These are phyloP conservation scores for Friedmanniomyces simplex DNA, from an alignment of 495 filamentous ascomycete species.

Conservation along the genomic window DNA sequence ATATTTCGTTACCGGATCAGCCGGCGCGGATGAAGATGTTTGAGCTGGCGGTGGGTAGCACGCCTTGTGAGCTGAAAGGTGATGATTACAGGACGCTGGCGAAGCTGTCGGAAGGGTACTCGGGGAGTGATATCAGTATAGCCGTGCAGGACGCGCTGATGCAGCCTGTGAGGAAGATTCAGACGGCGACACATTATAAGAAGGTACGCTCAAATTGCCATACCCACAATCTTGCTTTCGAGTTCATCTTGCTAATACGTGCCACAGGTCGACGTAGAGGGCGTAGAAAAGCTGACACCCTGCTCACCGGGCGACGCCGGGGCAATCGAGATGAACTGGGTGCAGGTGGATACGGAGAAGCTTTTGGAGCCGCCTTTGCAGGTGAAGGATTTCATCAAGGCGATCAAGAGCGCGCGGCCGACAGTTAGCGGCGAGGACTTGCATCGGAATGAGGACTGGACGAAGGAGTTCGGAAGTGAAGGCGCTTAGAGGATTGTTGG, in stretches of 20 bases:
- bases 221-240: not conserved
- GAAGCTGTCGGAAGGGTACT: slow-evolving; percentile 81
- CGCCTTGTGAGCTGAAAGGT: slow-evolving; percentile 70
- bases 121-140: slow-evolving; percentile 90
- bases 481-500: slow-evolving; percentile 38
- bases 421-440: slow-evolving; percentile 84
- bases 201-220: slow-evolving; percentile 45
- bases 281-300: slow-evolving; percentile 69
- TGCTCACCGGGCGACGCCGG: slow-evolving; percentile 84
- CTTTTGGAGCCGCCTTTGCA: slow-evolving; percentile 78
- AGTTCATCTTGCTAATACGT: not conserved
- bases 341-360: slow-evolving; percentile 65
- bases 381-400: slow-evolving; percentile 89
- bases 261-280: slow-evolving; percentile 58
- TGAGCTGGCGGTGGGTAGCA: slow-evolving; percentile 81
- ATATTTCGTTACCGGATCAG: slow-evolving; percentile 83
- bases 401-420: slow-evolving; percentile 74
- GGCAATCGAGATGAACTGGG: slow-evolving; percentile 91
- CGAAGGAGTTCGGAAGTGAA: slow-evolving; percentile 91
- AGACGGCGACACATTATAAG: slow-evolving; percentile 97
- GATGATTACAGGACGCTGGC: slow-evolving; percentile 72
- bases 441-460: slow-evolving; percentile 82
- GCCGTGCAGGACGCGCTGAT: slow-evolving; percentile 95
- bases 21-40: slow-evolving; percentile 94
- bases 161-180: slow-evolving; percentile 95